phyloP scores from a whole-genome alignment of 176 grass and related monocot species.

The Saccharum officinarum region DNA sequence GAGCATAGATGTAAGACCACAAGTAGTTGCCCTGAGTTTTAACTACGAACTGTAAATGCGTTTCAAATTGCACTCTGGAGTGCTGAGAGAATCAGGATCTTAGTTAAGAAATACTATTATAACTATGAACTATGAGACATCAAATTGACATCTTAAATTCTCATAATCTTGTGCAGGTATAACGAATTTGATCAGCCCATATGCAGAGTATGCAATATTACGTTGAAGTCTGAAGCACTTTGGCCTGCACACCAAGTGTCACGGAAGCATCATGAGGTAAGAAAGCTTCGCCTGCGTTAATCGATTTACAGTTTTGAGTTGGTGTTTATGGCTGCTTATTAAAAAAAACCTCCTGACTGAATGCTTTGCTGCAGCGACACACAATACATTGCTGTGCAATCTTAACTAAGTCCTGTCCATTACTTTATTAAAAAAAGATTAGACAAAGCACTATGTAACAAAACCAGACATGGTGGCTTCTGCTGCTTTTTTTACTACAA shows the following conservation, averaged over 20 bases:
- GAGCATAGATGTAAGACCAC: neutral
- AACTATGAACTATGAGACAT: neutral
- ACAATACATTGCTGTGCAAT: neutral
- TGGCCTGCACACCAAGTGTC: constrained; percentile 98
- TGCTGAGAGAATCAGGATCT: neutral
- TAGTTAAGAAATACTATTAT: neutral
- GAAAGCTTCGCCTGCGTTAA: neutral
- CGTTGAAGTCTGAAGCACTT: constrained; percentile 86
- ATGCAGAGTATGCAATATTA: constrained; percentile 88
- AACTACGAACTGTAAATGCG: neutral
- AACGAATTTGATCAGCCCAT: constrained; percentile 90
- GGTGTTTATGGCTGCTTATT: neutral
- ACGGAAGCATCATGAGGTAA: constrained; percentile 92
- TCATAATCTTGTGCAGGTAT: constrained; percentile 56
- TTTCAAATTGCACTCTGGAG: neutral
- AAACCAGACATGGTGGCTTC: neutral
- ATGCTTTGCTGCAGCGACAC: neutral
- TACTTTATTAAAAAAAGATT: neutral
- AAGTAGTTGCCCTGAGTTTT: neutral
- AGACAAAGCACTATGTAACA: neutral
- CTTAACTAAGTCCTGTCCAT: neutral
- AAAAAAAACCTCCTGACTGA: neutral
- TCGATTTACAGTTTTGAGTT: neutral
- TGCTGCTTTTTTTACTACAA: neutral
- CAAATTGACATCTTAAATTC: neutral